Base-by-base conservation (phyloP, 1,284 basidiomycete genomes). In the Papiliotrema fonsecae region DNA sequence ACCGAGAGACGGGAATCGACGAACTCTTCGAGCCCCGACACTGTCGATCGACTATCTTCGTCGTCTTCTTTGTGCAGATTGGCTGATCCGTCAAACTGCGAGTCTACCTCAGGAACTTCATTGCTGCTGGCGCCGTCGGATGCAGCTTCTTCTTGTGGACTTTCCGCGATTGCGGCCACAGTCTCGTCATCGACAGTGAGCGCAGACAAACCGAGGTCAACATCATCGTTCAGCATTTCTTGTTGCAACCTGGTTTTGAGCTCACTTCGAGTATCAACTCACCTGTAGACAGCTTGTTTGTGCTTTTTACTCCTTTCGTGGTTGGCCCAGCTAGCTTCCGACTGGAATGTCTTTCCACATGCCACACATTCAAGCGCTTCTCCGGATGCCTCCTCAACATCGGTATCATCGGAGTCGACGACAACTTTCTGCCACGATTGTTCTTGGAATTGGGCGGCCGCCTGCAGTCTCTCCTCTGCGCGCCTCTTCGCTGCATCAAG, bases 271-370 rank as follows among this genome's bases (percentile, higher is more conserved):
- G 21, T 2, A 34, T 40, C 42, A 34, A 60, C 75, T 52, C 50
- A 78, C 77, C 75, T 77, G 65, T 88, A 88, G 16, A 94, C 83
- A 52, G 89, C 87, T 71, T 87, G 90, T 69, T 89, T 74, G 70
- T 99, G 96, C 72, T 94, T 97, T 73, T 88, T 88, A 73, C 92
- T 97, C 58, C 91, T 79, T 71, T 98, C 96, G 60, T 98, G 96
- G 69, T 93, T 97, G 60, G 84, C 80, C 90, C 93, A 98, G 16
- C 91, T 88, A 0, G 90, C 88, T 65, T 97, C 91, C 58, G 86
- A 92, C 63, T 86, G 79, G 72, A 97, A 98, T 1, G 79, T 79
- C 76, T 97, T 97, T 47, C 82, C 79, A 66, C 96, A 99, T 3
- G 87, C 94, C n/a, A 97, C 86, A 64, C 96, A 99, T 69, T 97